Conservation (phyloP, 148 eudicot species). For the Selenicereus undatus region DNA sequence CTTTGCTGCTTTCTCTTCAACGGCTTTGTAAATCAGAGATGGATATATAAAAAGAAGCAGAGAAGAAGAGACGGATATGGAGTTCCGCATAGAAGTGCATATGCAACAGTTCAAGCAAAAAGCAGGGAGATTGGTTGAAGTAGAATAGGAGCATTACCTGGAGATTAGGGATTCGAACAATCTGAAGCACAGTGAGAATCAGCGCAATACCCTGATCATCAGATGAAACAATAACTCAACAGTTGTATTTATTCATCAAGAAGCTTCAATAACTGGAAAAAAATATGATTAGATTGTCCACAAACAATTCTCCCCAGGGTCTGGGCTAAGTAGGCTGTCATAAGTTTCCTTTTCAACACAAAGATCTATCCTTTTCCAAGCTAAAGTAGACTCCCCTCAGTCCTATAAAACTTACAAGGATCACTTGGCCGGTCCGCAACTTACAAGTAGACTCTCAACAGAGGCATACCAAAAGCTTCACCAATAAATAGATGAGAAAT, state of each 20-base stretch:
- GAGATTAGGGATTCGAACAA: slow-evolving; percentile 90
- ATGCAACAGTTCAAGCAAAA: background rate
- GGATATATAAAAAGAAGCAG: too few relatives aligned
- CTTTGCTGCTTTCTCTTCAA: too few relatives aligned
- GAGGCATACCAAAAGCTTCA: background rate
- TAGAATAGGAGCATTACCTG: slow-evolving; percentile 45
- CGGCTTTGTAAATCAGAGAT: too few relatives aligned
- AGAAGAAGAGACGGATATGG: too few relatives aligned
- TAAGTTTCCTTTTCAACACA: background rate
- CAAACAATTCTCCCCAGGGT: background rate
- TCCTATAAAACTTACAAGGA: too few relatives aligned
- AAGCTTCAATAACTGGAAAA: slow-evolving; percentile 16
- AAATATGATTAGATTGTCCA: slow-evolving; percentile 1
- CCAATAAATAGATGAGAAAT: background rate
- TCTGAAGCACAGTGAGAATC: slow-evolving; percentile 96
- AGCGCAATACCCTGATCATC: slow-evolving; percentile 87
- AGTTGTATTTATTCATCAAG: slow-evolving; percentile 4
- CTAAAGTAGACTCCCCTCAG: background rate
- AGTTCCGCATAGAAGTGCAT: background rate
- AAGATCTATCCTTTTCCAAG: background rate
- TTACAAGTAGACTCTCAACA: too few relatives aligned
- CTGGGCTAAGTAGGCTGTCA: background rate
- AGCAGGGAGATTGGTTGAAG: background rate
- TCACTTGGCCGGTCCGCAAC: too few relatives aligned
- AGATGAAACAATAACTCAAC: slow-evolving; percentile 19